Evolutionary conservation across 2,329 filamentous ascomycete species (phyloP), one percentile per base, ranked within the genome.

Genomic region (Claviceps citrina): DNA sequence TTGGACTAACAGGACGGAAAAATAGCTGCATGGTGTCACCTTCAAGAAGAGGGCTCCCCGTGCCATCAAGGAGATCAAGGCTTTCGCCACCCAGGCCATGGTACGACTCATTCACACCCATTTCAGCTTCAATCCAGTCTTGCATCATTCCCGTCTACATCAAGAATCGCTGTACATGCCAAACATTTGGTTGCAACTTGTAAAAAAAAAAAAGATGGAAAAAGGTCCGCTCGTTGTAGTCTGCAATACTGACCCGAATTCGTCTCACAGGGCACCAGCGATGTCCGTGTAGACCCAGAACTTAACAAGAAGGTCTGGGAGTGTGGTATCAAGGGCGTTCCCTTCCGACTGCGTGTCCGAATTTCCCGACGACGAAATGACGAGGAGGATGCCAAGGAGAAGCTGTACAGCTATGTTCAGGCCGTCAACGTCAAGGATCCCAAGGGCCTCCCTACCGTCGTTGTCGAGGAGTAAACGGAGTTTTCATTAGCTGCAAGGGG

Each of bases 221-320:
- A 31, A 22, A 2, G 20, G 15, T 7, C 7, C 9, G 20, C 16
- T 31, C 15, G 5, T 5, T 10, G 15, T 28, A 19, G n/a, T 24
- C 13, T 5, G 7, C 9, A 42, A 32, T 44, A 42, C 51, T 54
- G 45, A 56, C 45, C 30, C 33, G 45, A 22, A 9, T 51, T 41
- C 18, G 19, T 31, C 19, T 24, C 39, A 44, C 56, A 98, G 91
- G 89, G 89, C 64, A 98, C 91, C 70, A 70, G 76, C 61, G 91
- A 98, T 65, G 91, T 98, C 71, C 91, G 91, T 59, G 71, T 98
- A 63, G 91, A 98, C 78, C 91, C 91, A 62, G 83, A 91, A 73
- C 73, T 98, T 62, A 98, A 98, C 83, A 98, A 98, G 84, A 96
- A 98, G 79, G 89, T 98, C 66, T 98, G 91, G 91, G 91, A 98